phyloP scores from a whole-genome alignment of 2,329 filamentous ascomycete species.

The Acrocalymma vagum region DNA sequence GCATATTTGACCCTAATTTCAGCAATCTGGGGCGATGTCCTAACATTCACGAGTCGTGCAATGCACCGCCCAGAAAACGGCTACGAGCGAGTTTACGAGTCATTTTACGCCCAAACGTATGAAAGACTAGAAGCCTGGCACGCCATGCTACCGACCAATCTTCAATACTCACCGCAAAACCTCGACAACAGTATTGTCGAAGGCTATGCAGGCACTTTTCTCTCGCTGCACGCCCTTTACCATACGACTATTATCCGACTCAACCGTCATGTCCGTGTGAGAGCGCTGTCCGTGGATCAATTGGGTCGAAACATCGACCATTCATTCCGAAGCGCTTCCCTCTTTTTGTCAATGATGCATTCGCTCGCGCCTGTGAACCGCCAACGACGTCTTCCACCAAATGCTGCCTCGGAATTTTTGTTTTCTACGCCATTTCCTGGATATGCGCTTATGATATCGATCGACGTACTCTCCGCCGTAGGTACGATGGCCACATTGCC shows the following conservation, averaged over 20 bases:
- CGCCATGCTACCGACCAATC: constrained; percentile 61
- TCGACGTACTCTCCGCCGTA: constrained; percentile 72
- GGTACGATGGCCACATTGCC: constrained; percentile 54
- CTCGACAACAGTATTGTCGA: constrained; percentile 63
- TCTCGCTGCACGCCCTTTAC: constrained; percentile 73
- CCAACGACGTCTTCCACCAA: constrained; percentile 35
- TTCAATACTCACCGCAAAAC: constrained; percentile 65
- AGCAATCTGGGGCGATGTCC: constrained; percentile 72
- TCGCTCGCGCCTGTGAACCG: constrained; percentile 34
- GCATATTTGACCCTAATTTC: constrained; percentile 70
- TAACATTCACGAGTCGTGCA: constrained; percentile 66
- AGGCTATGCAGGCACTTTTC: constrained; percentile 66
- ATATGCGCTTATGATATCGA: constrained; percentile 68
- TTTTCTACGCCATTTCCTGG: constrained; percentile 67
- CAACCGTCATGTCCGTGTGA: constrained; percentile 63
- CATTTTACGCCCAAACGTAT: constrained; percentile 62
- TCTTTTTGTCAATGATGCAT: constrained; percentile 44
- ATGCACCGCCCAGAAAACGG: constrained; percentile 53
- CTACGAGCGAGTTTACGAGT: constrained; percentile 58
- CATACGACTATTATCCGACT: constrained; percentile 71
- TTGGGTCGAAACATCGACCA: constrained; percentile 41
- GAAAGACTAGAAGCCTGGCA: constrained; percentile 67
- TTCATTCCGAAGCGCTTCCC: constrained; percentile 35
- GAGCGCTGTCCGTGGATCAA: constrained; percentile 34
- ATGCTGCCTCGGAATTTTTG: constrained; percentile 37